Evolutionary conservation across 2,329 filamentous ascomycete genomes (phyloP).

Genomic region (Catunica adiposa): DNA sequence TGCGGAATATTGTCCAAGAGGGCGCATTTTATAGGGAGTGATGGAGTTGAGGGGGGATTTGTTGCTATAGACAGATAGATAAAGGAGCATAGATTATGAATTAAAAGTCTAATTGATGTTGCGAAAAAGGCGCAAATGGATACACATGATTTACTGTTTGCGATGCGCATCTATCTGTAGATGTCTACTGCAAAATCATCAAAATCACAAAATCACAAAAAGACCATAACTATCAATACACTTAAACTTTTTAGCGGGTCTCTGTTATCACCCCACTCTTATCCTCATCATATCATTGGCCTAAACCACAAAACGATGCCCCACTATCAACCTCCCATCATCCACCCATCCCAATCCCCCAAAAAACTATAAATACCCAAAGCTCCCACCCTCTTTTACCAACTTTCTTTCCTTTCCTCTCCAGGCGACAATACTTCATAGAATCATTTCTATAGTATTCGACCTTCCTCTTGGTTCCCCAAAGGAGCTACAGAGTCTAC

Average conservation of each 20-base stretch:
- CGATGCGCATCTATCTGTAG: too few relatives aligned
- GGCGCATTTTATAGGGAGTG: slow-evolving; percentile 36
- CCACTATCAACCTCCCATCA: not conserved
- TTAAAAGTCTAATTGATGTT: too few relatives aligned
- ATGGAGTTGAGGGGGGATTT: too few relatives aligned
- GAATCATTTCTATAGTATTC: slow-evolving; percentile 99
- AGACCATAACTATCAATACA: slow-evolving; percentile 13
- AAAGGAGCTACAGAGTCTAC: slow-evolving; percentile 86
- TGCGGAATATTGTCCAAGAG: slow-evolving; percentile 40
- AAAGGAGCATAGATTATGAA: too few relatives aligned
- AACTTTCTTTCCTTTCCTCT: slow-evolving; percentile 11
- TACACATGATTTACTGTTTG: too few relatives aligned
- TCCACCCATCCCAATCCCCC: not conserved
- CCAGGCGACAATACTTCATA: slow-evolving; percentile 23
- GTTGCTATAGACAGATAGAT: too few relatives aligned
- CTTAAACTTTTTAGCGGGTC: slow-evolving; percentile 13
- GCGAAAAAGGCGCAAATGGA: too few relatives aligned
- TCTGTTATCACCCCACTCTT: slow-evolving; percentile 16
- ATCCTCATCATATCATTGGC: not conserved
- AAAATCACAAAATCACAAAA: not conserved
- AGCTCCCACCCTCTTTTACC: slow-evolving; percentile 16
- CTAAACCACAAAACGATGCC: not conserved
- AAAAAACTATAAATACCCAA: too few relatives aligned
- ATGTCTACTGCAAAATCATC: not conserved
- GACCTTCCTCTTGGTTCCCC: slow-evolving; percentile 77